Evolutionary conservation across 306 rosid genomes (phyloP), one percentile per base, ranked within the genome.

Genomic region (Leucaena leucocephala): DNA sequence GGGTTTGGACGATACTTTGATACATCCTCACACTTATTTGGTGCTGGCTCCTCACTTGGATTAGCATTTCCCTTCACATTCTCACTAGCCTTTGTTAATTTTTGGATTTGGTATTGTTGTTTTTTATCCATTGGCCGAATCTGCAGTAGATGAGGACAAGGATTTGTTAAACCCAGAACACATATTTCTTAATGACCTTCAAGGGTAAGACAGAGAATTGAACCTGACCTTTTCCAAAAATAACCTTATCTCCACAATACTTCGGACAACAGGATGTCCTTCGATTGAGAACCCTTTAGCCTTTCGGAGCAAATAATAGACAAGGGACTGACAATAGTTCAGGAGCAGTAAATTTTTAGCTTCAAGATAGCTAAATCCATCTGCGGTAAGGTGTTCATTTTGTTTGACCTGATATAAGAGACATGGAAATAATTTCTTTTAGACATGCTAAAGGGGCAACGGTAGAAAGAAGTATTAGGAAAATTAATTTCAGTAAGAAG

Each of bases 341-440:
- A 95, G 83, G 70, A 95, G 99, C 77, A 95, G 80, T 38, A 90
- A 77, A 82, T 95, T 85, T 80, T 95, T 95, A 62, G 96, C 91
- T 83, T 95, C 99, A 48, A 95, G 96, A 82, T 91, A 95, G 80
- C 92, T 89, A 58, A 95, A 87, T 68, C 98, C 99, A 68, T 90
- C 93, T 13, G 87, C 82, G 7, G 96, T 90, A 6, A 91, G 90
- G 58, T 85, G 83, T 68, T 91, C 85, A 81, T 82, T 86, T 66
- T 78, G 88, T 82, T 85, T 93, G 80, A 91, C 94, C 95, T 93
- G 69, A 76, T 38, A 85, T 19, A 58, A 50, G 58, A 78, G 64
- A 52, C 68, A 84, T 16, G 8, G 9, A 68, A 75, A 46, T 13
- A 40, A 61, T 19, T 21, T 8, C 49, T 21, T 50, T 40, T 40